Base-by-base conservation (phyloP, 441 rosid genomes). In the Geranium incanum region DNA sequence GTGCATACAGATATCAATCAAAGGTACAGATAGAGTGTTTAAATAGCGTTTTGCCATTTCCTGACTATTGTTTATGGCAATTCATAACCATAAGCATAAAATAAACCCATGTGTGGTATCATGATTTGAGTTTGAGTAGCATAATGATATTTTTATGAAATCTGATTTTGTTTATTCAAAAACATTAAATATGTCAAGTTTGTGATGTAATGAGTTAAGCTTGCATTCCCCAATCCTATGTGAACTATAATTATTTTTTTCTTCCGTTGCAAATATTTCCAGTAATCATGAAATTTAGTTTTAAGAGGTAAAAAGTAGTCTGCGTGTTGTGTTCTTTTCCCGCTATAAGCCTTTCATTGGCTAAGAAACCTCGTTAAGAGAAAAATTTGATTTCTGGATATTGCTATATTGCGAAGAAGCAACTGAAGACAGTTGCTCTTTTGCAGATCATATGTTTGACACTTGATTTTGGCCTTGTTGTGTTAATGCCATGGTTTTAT, bases 1-100 rank as follows among this genome's bases (percentile, higher is more conserved):
- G 95, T 88, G 72, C 97, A 97, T 62, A 83, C 67, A 72, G 85
- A 81, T 83, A 79, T 86, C 73, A 97, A 83, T 78, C 86, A 83
- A 37, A 86, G 97, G 99, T 96, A 86, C 68, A 68, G 18, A 3
- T 66, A 5, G 19, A 6, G 60, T 55, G n/a, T 55, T 55, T 15
- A 6, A n/a, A 55, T 15, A 6, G 8, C 60, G 15, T 15, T 28
- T 55, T 55, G 8, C 5, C n/a, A 55, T 15, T 55, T n/a, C 60
- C 16, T 15, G 60, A 64, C 39, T 64, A 9, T 11, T 21, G 9
- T 62, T 59, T 18, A 8, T 62, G 65, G 36, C 12, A 21, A 28
- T 21, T 62, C 12, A 21, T 11, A 11, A 48, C 13, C 21, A 55
- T 55, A n/a, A 12, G 60, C 21, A 55, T 15, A 55, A 15, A 55